Percentiles rank a stretch among this genome's conserved stretches.
phyloP scores from a whole-genome alignment of 2,329 filamentous ascomycete species.

The Elsinoe arachidis region DNA sequence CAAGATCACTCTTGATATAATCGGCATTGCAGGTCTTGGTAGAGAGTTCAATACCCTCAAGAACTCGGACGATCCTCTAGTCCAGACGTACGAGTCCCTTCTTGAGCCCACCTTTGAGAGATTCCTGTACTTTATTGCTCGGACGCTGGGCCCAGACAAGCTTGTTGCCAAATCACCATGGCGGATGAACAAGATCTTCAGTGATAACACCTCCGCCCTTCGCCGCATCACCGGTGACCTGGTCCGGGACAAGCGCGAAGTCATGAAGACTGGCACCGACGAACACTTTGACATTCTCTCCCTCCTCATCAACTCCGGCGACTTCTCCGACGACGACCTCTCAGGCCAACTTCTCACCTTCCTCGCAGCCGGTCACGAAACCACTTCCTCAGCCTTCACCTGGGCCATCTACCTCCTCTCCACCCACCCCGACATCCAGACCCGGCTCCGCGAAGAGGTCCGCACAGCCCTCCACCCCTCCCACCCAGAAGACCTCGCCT shows the following conservation, averaged over 20 bases:
- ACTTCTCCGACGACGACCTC: conserved; percentile 45
- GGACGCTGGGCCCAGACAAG: not conserved
- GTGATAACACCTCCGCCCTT: conserved; percentile 17
- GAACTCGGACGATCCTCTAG: conserved; percentile 35
- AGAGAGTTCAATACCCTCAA: conserved; percentile 35
- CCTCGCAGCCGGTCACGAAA: conserved; percentile 59
- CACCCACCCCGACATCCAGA: conserved; percentile 56
- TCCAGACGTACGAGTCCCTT: conserved; percentile 26
- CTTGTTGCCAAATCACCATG: conserved; percentile 7
- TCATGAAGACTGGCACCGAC: conserved; percentile 9
- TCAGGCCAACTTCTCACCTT: conserved; percentile 50
- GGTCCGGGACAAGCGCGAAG: conserved; percentile 34
- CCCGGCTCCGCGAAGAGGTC: conserved; percentile 59
- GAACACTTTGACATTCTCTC: conserved; percentile 37
- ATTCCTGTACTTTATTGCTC: conserved; percentile 8
- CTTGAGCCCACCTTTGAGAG: conserved; percentile 41
- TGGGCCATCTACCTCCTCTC: conserved; percentile 67
- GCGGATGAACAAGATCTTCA: not conserved
- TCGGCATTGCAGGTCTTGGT: conserved; percentile 38
- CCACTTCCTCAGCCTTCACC: conserved; percentile 65
- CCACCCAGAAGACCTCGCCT: conserved; percentile 27
- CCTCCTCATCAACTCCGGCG: conserved; percentile 43
- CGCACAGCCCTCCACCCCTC: conserved; percentile 41
- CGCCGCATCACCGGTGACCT: conserved; percentile 38
- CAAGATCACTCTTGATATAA: conserved; percentile 40